Evolutionary conservation across 2,329 filamentous ascomycete species (phyloP).

Genomic region (Ascochyta rabiei): DNA sequence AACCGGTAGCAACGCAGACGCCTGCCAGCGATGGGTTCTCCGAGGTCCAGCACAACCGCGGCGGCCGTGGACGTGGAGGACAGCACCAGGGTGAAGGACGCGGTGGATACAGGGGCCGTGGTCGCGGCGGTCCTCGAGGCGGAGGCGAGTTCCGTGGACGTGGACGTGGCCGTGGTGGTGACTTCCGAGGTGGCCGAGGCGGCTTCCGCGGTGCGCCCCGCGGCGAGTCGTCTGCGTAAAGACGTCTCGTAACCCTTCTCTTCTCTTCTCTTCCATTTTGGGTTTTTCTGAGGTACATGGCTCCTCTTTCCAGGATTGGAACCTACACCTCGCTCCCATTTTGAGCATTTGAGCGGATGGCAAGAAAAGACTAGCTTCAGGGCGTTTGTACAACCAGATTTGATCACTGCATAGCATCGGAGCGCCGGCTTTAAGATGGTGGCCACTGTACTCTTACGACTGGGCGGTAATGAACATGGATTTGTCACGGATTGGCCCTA

Average conservation of each 20-base stretch:
- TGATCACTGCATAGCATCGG: slow-evolving; percentile 49
- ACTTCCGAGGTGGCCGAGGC: slow-evolving; percentile 52
- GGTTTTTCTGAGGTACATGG: slow-evolving; percentile 18
- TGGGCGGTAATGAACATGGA: slow-evolving; percentile 20
- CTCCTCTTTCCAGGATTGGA: slow-evolving; percentile 21
- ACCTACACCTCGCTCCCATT: slow-evolving; percentile 21
- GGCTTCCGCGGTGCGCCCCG: slow-evolving; percentile 40
- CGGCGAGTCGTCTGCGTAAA: slow-evolving; percentile 33
- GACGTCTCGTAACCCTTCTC: not conserved
- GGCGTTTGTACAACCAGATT: slow-evolving; percentile 39
- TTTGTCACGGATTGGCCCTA: slow-evolving; percentile 3
- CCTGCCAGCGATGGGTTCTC: slow-evolving; percentile 71
- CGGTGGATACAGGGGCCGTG: slow-evolving; percentile 62
- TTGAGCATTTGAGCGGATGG: slow-evolving; percentile 34
- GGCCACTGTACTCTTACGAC: slow-evolving; percentile 40
- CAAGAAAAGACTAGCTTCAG: slow-evolving; percentile 30
- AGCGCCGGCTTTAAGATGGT: slow-evolving; percentile 40
- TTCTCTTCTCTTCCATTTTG: slow-evolving; percentile 18
- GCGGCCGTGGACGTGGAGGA: slow-evolving; percentile 57
- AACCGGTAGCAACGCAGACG: slow-evolving; percentile 37
- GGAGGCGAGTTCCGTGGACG: slow-evolving; percentile 49
- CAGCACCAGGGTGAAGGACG: slow-evolving; percentile 51
- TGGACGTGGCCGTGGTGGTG: slow-evolving; percentile 51
- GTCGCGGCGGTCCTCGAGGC: slow-evolving; percentile 50
- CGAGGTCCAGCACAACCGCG: slow-evolving; percentile 61